These are phyloP conservation scores for Xenoacremonium recifei DNA, from an alignment of 2,329 filamentous ascomycete genomes.

Conservation along the genomic window DNA sequence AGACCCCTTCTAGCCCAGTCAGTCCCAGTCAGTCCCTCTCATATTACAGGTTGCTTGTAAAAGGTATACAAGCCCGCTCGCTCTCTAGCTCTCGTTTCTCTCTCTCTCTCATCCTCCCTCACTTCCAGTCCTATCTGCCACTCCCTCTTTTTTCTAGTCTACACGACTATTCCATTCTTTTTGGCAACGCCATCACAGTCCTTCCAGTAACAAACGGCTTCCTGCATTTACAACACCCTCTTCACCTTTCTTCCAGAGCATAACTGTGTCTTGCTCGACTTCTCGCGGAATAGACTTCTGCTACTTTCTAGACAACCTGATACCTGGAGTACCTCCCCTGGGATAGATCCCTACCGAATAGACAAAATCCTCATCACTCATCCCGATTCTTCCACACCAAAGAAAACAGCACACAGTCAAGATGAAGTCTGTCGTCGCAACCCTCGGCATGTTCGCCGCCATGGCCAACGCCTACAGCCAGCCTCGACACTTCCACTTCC, in stretches of 20 bases:
- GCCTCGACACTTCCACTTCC: constrained; percentile 34
- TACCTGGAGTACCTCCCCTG: constrained; percentile 10
- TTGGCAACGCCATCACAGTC: constrained; percentile 27
- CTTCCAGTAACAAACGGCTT: constrained; percentile 20
- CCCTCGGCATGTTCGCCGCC: constrained; percentile 44
- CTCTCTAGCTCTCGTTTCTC: constrained; percentile 12
- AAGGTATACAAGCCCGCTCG: constrained; percentile 26
- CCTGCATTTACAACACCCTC: constrained; percentile 18
- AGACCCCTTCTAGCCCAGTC: constrained; percentile 15
- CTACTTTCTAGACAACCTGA: constrained; percentile 16
- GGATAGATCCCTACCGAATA: constrained; percentile 20
- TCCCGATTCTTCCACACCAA: constrained; percentile 12
- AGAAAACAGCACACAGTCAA: constrained; percentile 27
- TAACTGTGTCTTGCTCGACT: constrained; percentile 30
- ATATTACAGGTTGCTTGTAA: constrained; percentile 1
- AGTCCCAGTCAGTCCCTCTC: too few relatives aligned
- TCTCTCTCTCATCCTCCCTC: constrained; percentile 15
- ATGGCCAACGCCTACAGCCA: constrained; percentile 40
- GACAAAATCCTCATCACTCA: constrained; percentile 14
- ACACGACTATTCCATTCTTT: constrained; percentile 29
- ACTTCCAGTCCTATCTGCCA: constrained; percentile 19
- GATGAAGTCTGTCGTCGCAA: constrained; percentile 47
- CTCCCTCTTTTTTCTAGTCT: constrained; percentile 24
- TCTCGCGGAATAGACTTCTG: constrained; percentile 34
- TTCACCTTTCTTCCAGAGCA: constrained; percentile 26